Percentiles rank a stretch among this genome's conserved stretches.
phyloP scores from a whole-genome alignment of 2,329 filamentous ascomycete genomes.

The Elsinoe batatas region DNA sequence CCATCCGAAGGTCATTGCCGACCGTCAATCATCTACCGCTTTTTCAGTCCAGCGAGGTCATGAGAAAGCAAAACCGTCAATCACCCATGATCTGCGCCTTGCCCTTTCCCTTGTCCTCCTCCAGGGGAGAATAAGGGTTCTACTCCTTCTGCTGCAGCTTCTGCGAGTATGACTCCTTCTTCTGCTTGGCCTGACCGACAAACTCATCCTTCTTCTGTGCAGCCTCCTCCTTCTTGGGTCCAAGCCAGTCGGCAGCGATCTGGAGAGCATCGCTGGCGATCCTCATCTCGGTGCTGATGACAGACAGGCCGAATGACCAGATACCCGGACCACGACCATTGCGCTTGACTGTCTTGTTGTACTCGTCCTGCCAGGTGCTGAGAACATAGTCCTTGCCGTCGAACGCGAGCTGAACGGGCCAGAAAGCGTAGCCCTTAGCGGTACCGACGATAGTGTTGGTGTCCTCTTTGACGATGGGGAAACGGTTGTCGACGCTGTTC shows the following conservation, averaged over 20 bases:
- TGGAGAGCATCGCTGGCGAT: slow-evolving; percentile 27
- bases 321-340: slow-evolving; percentile 24
- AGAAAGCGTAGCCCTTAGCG: slow-evolving; percentile 54
- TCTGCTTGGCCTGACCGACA: slow-evolving; percentile 21
- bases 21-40: slow-evolving; percentile 2
- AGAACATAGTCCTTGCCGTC: slow-evolving; percentile 23
- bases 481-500: slow-evolving; percentile 41
- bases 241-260: slow-evolving; percentile 24
- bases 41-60: slow-evolving; percentile 3
- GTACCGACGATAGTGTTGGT: slow-evolving; percentile 46
- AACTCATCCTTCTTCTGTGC: slow-evolving; percentile 27
- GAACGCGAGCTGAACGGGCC: slow-evolving; percentile 27
- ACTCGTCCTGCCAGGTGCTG: slow-evolving; percentile 28
- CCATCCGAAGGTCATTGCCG: neutral
- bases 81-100: neutral
- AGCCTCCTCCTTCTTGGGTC: slow-evolving; percentile 26
- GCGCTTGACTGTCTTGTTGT: slow-evolving; percentile 28
- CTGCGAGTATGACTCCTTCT: slow-evolving; percentile 22
- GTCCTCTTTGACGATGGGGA: slow-evolving; percentile 48
- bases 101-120: neutral
- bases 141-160: slow-evolving; percentile 21
- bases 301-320: slow-evolving; percentile 23
- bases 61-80: slow-evolving; percentile 9
- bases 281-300: slow-evolving; percentile 27
- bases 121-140: slow-evolving; percentile 3